These are phyloP conservation scores for Porphyrellus cyaneotinctus DNA, from an alignment of 768 basidiomycete species.

Conservation along the genomic window DNA sequence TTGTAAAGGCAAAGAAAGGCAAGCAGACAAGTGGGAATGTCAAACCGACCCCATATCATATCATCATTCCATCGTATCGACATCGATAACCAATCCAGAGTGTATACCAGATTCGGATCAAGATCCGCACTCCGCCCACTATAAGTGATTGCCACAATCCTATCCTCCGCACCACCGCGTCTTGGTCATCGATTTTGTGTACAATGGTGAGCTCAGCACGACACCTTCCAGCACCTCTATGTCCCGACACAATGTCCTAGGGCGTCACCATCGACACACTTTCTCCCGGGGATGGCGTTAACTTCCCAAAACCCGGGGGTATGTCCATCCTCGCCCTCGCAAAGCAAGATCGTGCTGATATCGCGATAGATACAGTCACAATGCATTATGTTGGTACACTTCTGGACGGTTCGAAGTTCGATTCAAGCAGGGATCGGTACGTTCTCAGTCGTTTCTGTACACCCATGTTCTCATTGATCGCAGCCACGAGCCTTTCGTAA, in stretches of 20 bases:
- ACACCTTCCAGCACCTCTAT: background rate
- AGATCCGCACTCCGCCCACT: slow-evolving; percentile 68
- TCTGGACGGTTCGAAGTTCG: slow-evolving; percentile 58
- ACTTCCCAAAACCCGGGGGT: slow-evolving; percentile 71
- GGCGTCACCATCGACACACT: slow-evolving; percentile 66
- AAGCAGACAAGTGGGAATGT: slow-evolving; percentile 2
- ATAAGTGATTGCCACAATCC: slow-evolving; percentile 36
- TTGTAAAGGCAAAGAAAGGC: no score
- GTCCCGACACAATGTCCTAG: slow-evolving; percentile 33
- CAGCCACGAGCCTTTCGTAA: slow-evolving; percentile 60
- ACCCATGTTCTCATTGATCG: background rate
- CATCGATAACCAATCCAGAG: slow-evolving; percentile 29
- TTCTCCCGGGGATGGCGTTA: slow-evolving; percentile 55
- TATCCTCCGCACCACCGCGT: slow-evolving; percentile 23
- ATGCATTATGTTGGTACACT: slow-evolving; percentile 84
- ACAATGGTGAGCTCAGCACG: slow-evolving; percentile 27
- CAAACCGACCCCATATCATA: slow-evolving; percentile 13
- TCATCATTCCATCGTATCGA: slow-evolving; percentile 19
- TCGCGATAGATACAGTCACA: slow-evolving; percentile 53
- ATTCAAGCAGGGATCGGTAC: slow-evolving; percentile 75
- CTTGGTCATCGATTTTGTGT: slow-evolving; percentile 26
- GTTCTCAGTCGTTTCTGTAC: slow-evolving; percentile 9
- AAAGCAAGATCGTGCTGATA: slow-evolving; percentile 21
- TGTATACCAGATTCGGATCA: slow-evolving; percentile 54
- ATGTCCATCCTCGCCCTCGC: slow-evolving; percentile 28